These are phyloP conservation scores for Ganoderma leucocontextum DNA, from an alignment of 1,284 basidiomycete species.

Conservation along the genomic window DNA sequence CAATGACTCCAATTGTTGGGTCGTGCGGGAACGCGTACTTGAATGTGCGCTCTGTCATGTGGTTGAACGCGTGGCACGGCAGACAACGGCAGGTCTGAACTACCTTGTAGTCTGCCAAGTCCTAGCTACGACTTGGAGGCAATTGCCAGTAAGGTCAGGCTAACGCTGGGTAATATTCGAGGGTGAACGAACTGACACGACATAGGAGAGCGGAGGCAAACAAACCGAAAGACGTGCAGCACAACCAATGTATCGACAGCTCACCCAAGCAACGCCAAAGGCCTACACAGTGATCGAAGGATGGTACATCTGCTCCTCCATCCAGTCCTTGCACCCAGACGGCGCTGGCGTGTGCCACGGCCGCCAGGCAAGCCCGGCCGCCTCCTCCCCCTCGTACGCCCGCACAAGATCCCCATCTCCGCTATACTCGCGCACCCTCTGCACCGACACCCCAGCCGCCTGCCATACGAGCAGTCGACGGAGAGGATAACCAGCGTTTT, in stretches of 20 bases:
- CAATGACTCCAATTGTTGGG: too few relatives aligned
- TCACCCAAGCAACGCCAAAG: not conserved
- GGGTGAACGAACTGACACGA: too few relatives aligned
- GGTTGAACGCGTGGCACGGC: too few relatives aligned
- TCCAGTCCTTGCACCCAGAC: not conserved
- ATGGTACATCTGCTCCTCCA: conserved; percentile 5
- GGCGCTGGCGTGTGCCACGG: not conserved
- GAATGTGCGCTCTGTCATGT: too few relatives aligned
- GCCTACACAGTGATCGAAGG: not conserved
- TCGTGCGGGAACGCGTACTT: too few relatives aligned
- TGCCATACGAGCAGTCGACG: not conserved
- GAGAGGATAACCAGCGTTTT: not conserved
- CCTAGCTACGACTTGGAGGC: too few relatives aligned
- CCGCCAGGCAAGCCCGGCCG: not conserved
- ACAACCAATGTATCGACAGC: not conserved
- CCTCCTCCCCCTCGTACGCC: not conserved
- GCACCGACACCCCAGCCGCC: not conserved
- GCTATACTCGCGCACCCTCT: not conserved
- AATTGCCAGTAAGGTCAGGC: too few relatives aligned
- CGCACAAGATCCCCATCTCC: not conserved
- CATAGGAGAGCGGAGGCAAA: not conserved
- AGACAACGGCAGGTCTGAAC: too few relatives aligned
- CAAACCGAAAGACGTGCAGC: not conserved
- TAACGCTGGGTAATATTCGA: too few relatives aligned
- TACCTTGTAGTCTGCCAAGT: too few relatives aligned